Conservation (phyloP, 2,329 filamentous ascomycete genomes). For the Xylaria sp. region DNA sequence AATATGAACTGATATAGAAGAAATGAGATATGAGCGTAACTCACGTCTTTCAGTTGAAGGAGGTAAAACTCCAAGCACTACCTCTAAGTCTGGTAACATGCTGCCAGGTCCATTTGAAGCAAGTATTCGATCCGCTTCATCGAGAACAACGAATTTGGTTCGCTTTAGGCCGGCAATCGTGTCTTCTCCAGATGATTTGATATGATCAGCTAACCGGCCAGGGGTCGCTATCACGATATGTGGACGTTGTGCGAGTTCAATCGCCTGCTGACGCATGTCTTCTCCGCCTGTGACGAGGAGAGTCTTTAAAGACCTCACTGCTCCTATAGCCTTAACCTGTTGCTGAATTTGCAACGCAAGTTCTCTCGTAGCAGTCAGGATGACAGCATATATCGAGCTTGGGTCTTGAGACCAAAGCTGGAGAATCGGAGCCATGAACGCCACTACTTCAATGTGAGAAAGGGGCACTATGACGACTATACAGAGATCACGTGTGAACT, state of each 20-base stretch:
- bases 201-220: slow-evolving; percentile 91
- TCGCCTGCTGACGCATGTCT: slow-evolving; percentile 91
- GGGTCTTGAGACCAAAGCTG: slow-evolving; percentile 95
- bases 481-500: slow-evolving; percentile 7
- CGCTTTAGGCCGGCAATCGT: slow-evolving; percentile 84
- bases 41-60: slow-evolving; percentile 75
- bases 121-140: slow-evolving; percentile 93
- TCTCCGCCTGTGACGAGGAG: slow-evolving; percentile 91
- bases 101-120: slow-evolving; percentile 77
- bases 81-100: slow-evolving; percentile 95
- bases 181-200: slow-evolving; percentile 89
- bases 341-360: slow-evolving; percentile 96
- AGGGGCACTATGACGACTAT: background rate
- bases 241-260: slow-evolving; percentile 81
- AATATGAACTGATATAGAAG: background rate
- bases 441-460: slow-evolving; percentile 60
- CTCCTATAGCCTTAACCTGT: slow-evolving; percentile 92
- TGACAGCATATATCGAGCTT: slow-evolving; percentile 86
- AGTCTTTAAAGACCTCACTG: slow-evolving; percentile 86
- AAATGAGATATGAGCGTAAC: slow-evolving; percentile 17
- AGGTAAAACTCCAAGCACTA: slow-evolving; percentile 84
- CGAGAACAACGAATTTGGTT: slow-evolving; percentile 87
- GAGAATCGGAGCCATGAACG: slow-evolving; percentile 93
- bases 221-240: slow-evolving; percentile 96
- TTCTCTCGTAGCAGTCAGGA: slow-evolving; percentile 91